Percentiles rank a stretch among this genome's conserved stretches.
Conservation (phyloP, 495 filamentous ascomycete species). For the Apodospora peruviana region DNA sequence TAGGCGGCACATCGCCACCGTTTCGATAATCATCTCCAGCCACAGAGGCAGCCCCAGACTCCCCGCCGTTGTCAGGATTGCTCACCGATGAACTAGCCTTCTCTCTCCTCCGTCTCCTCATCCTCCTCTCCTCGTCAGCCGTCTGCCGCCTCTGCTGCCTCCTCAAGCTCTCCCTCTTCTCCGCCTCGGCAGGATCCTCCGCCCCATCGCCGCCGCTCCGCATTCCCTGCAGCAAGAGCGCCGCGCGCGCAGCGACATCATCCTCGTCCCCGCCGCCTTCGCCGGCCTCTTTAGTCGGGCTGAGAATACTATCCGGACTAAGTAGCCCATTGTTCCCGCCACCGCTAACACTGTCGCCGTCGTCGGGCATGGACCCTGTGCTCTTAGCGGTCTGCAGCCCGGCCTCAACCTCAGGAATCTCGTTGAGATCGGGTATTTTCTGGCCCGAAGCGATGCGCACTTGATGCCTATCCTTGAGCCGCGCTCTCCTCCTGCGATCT, state of each 20-base stretch:
- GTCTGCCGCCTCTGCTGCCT: constrained; percentile 59
- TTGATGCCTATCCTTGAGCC: constrained; percentile 86
- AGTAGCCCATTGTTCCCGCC: constrained; percentile 23
- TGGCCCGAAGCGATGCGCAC: constrained; percentile 87
- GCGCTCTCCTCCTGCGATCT: constrained; percentile 78
- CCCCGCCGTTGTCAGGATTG: constrained; percentile 14
- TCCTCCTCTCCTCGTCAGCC: constrained; percentile 59
- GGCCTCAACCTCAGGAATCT: constrained; percentile 43
- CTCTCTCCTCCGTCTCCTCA: constrained; percentile 47
- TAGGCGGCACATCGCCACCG: constrained; percentile 4
- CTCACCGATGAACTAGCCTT: constrained; percentile 38
- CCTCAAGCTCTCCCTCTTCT: constrained; percentile 52
- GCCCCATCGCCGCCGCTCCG: constrained; percentile 46
- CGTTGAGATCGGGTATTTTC: constrained; percentile 65
- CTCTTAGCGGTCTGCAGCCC: constrained; percentile 17
- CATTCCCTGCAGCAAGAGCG: constrained; percentile 74
- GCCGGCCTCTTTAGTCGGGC: constrained; percentile 29
- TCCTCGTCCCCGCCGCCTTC: constrained; percentile 58
- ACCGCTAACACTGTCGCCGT: constrained; percentile 28
- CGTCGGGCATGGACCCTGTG: constrained; percentile 15
- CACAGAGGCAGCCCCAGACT: background rate
- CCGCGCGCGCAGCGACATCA: constrained; percentile 76
- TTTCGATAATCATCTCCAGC: background rate
- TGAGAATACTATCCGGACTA: constrained; percentile 24
- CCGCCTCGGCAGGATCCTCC: constrained; percentile 49